Base-by-base conservation (phyloP, 1,284 basidiomycete genomes). In the Apiotrichum gracile region DNA sequence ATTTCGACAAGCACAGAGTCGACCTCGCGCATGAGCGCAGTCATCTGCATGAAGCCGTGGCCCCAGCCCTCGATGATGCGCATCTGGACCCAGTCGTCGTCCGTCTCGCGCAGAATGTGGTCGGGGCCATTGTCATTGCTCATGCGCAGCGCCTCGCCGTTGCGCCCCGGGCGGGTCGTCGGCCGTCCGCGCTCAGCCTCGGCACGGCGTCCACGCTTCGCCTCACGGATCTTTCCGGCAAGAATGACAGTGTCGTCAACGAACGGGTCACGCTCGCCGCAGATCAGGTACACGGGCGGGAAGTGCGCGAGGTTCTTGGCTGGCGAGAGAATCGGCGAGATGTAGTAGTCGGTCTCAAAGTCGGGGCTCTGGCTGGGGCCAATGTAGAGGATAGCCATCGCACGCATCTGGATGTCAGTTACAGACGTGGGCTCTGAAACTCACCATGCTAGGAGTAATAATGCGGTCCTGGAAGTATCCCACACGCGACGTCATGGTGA, bases 341-440 rank as follows among this genome's bases (percentile, higher is more conserved):
- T 85, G 75, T 88, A 86, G 75, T 97, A 97, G 78, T 98, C 92
- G 39, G 87, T 87, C 54, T 85, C 84, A 71, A 97, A 91, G 73
- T 97, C 91, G 16, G 94, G 93, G 68, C 91, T 87, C 50, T 85
- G 85, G 46, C 88, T 83, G 0, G 93, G 92, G 1, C 94, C 94
- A 58, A 97, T 87, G 76, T 97, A 97, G 53, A 97, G 79, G 64
- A 97, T 93, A 2, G 93, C 92, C 93, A 97, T 97, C 1, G 93
- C 91, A 39, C 94, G 87, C 88, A 97, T 94, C 91, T 94, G 60
- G 17, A 14, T 29, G 26, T 60, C 39, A 61, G 57, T 24, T 21
- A 33, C 16, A 26, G 22, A 22, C 44, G 21, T 17, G 27, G 27
- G 6, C 13, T 21, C 7, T 24, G 1, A 22, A 51, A 76, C 87